These are phyloP conservation scores for Schwanniomyces etchellsii DNA, from an alignment of 1,139 yeast genomes.

Conservation along the genomic window DNA sequence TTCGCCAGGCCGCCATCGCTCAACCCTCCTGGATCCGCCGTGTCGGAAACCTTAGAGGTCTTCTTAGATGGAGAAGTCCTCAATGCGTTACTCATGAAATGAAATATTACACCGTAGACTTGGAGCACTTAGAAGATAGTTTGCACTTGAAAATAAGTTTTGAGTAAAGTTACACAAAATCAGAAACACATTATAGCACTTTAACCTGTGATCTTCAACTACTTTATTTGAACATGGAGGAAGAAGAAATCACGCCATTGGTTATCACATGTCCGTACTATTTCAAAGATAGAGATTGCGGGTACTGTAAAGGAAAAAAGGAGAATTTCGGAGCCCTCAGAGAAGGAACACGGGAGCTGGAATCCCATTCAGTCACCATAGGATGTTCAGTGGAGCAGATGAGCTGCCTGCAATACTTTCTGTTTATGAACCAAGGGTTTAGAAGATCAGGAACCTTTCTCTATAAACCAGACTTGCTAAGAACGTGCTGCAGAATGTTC, in stretches of 20 bases:
- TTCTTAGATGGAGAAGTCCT: slow-evolving; percentile 10
- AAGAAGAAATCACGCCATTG: too few species aligned
- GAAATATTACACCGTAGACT: too few species aligned
- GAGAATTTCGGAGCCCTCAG: slow-evolving; percentile 32
- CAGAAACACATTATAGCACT: too few species aligned
- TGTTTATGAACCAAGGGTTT: slow-evolving; percentile 63
- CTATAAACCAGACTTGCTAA: slow-evolving; percentile 66
- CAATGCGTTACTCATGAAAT: slow-evolving; percentile 10
- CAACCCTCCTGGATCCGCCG: slow-evolving; percentile 5
- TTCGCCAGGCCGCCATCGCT: not conserved
- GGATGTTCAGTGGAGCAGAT: slow-evolving; percentile 47
- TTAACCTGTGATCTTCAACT: too few species aligned
- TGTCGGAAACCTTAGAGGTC: slow-evolving; percentile 4
- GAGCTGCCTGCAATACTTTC: slow-evolving; percentile 52
- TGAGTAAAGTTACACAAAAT: slow-evolving; percentile 2
- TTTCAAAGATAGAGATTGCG: slow-evolving; percentile 40
- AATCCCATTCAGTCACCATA: slow-evolving; percentile 30
- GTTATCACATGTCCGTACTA: slow-evolving; percentile 17
- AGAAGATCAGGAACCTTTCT: slow-evolving; percentile 73
- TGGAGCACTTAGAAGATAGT: too few species aligned
- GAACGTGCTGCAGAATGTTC: slow-evolving; percentile 78
- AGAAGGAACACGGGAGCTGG: slow-evolving; percentile 10
- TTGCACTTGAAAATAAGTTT: too few species aligned
- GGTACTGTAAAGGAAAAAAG: slow-evolving; percentile 57
- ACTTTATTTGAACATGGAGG: too few species aligned